Percentiles rank a stretch among this genome's conserved stretches.
These are phyloP conservation scores for Erysimum cheiri DNA, from an alignment of 441 rosid genomes.

Conservation along the genomic window DNA sequence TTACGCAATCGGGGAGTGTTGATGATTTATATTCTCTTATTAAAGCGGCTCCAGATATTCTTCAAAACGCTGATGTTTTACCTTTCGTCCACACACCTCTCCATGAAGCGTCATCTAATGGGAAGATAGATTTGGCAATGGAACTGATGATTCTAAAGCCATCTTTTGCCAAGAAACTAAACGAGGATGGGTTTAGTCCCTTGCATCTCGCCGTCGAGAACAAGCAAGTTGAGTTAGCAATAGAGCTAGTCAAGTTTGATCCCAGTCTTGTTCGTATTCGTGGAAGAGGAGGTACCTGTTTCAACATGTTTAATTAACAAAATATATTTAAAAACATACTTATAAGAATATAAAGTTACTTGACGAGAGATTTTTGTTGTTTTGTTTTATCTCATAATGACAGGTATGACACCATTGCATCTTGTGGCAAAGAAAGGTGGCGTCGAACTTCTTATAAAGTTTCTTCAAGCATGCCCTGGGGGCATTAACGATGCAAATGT, in stretches of 20 bases:
- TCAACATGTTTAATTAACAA: not conserved
- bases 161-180: slow-evolving; percentile 21
- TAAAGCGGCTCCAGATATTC: not conserved
- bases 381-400: not conserved
- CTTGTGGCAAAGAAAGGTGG: slow-evolving; percentile 6
- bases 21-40: slow-evolving; percentile 15
- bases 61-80: not conserved
- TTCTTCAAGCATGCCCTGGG: slow-evolving; percentile 2
- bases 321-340: too few species aligned
- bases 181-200: slow-evolving; percentile 2
- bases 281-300: slow-evolving; percentile 23
- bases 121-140: slow-evolving; percentile 14
- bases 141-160: slow-evolving; percentile 28
- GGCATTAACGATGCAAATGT: not conserved
- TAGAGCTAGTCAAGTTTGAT: slow-evolving; percentile 26
- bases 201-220: slow-evolving; percentile 33
- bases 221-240: slow-evolving; percentile 5
- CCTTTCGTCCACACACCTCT: slow-evolving; percentile 29
- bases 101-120: slow-evolving; percentile 10
- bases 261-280: slow-evolving; percentile 22
- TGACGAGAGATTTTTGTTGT: too few species aligned
- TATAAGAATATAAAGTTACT: not conserved
- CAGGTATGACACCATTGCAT: slow-evolving; percentile 30
- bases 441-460: not conserved
- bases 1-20: slow-evolving; percentile 14